A percentile compares a stretch with the other conserved stretches of the same genome.
Evolutionary conservation across 2,329 filamentous ascomycete species (phyloP).

Genomic region (Xylaria arbuscula): DNA sequence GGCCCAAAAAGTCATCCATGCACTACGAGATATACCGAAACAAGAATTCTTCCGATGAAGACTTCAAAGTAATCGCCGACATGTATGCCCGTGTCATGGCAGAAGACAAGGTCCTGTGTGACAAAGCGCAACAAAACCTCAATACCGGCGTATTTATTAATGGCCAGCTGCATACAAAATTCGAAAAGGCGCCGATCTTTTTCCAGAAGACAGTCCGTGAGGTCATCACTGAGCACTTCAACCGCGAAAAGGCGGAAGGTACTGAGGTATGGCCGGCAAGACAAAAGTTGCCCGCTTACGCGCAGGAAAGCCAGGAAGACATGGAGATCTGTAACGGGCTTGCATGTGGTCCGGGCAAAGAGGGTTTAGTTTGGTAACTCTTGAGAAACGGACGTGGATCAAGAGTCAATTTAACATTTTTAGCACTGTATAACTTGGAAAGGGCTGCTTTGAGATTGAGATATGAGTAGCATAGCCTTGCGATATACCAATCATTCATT

Average conservation of each 20-base stretch:
- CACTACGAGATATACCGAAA: conserved; percentile 72
- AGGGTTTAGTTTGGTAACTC: too few species aligned
- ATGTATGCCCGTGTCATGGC: conserved; percentile 73
- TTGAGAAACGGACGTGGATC: too few species aligned
- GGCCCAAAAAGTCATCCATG: conserved; percentile 64
- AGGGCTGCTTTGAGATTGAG: too few species aligned
- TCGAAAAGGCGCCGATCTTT: conserved; percentile 69
- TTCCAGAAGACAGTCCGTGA: conserved; percentile 66
- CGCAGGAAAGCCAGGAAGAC: conserved; percentile 22
- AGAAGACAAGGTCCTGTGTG: conserved; percentile 73
- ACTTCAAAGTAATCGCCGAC: conserved; percentile 66
- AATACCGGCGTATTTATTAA: conserved; percentile 71
- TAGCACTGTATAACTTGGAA: too few species aligned
- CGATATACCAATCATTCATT: too few species aligned
- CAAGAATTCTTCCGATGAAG: conserved; percentile 66
- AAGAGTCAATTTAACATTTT: too few species aligned
- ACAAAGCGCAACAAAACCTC: conserved; percentile 69
- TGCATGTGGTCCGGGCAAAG: too few species aligned
- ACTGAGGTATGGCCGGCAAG: conserved; percentile 64
- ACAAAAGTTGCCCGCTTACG: conserved; percentile 26
- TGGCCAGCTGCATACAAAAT: conserved; percentile 69
- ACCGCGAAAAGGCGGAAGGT: conserved; percentile 57
- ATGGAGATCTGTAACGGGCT: conserved; percentile 25
- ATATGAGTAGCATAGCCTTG: too few species aligned
- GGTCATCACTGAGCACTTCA: conserved; percentile 59